Evolutionary conservation across 1,139 yeast species (phyloP).

Genomic region (Blastobotrys capitulatus): DNA sequence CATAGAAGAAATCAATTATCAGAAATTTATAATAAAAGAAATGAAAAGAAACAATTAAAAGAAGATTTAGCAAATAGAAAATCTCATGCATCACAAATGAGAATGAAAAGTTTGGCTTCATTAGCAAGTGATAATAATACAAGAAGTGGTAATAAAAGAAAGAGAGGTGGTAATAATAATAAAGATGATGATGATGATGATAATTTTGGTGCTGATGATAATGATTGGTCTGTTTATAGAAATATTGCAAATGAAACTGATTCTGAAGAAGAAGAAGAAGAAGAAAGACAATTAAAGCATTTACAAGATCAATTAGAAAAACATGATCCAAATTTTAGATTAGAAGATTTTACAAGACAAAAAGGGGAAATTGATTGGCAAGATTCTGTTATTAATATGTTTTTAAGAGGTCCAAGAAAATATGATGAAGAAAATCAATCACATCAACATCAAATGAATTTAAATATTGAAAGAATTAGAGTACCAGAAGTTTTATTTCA

Average conservation of each 20-base stretch:
- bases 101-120: conserved; percentile 89
- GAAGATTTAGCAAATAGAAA: conserved; percentile 83
- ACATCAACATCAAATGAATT: conserved; percentile 80
- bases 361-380: conserved; percentile 77
- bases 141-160: conserved; percentile 24
- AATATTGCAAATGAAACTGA: conserved; percentile 73
- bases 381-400: conserved; percentile 71
- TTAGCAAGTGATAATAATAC: conserved; percentile 65
- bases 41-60: conserved; percentile 63
- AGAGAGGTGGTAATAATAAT: conserved; percentile 27
- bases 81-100: conserved; percentile 83
- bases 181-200: conserved; percentile 71
- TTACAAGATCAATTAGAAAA: conserved; percentile 73
- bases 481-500: conserved; percentile 91
- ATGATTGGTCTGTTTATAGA: conserved; percentile 89
- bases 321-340: conserved; percentile 76
- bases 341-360: conserved; percentile 72
- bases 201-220: conserved; percentile 93
- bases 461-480: conserved; percentile 84
- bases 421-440: conserved; percentile 58
- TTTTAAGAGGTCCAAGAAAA: conserved; percentile 82
- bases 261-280: conserved; percentile 69
- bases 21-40: conserved; percentile 49
- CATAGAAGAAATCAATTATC: conserved; percentile 61
- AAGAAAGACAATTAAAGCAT: conserved; percentile 55